phyloP scores from a whole-genome alignment of 2,329 filamentous ascomycete species.

The Trichothecium sympodiale region DNA sequence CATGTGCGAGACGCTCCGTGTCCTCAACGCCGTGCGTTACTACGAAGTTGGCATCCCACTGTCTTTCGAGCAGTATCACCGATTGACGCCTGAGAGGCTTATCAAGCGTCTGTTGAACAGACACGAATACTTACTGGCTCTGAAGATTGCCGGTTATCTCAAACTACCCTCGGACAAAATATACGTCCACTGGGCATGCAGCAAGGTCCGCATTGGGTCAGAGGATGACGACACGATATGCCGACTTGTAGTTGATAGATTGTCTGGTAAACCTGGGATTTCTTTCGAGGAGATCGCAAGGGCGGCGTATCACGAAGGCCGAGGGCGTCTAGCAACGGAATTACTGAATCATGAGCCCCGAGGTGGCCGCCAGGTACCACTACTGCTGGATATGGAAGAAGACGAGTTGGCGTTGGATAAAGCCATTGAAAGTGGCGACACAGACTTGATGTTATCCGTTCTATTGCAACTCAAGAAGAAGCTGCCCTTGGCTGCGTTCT shows the following conservation, averaged over 20 bases:
- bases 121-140: constrained; percentile 80
- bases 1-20: constrained; percentile 88
- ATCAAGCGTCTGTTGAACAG: constrained; percentile 77
- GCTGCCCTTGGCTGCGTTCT: constrained; percentile 81
- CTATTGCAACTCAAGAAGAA: constrained; percentile 83
- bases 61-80: constrained; percentile 88
- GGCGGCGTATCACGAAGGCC: constrained; percentile 88
- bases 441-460: constrained; percentile 84
- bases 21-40: constrained; percentile 84
- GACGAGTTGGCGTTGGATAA: constrained; percentile 93
- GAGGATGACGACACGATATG: constrained; percentile 86
- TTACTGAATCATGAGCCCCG: constrained; percentile 88
- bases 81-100: constrained; percentile 81
- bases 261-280: constrained; percentile 81
- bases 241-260: constrained; percentile 71
- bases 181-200: constrained; percentile 92
- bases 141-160: constrained; percentile 80
- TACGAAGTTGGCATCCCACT: constrained; percentile 85
- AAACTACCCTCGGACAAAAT: constrained; percentile 79
- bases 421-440: constrained; percentile 89
- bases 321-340: constrained; percentile 77
- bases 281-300: constrained; percentile 92
- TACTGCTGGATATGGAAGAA: constrained; percentile 90
- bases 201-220: constrained; percentile 77
- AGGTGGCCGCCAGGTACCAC: constrained; percentile 88